Evolutionary conservation across 495 filamentous ascomycete species (phyloP), one percentile per base, ranked within the genome.

Genomic region (Penicillium macrosclerotiorum): DNA sequence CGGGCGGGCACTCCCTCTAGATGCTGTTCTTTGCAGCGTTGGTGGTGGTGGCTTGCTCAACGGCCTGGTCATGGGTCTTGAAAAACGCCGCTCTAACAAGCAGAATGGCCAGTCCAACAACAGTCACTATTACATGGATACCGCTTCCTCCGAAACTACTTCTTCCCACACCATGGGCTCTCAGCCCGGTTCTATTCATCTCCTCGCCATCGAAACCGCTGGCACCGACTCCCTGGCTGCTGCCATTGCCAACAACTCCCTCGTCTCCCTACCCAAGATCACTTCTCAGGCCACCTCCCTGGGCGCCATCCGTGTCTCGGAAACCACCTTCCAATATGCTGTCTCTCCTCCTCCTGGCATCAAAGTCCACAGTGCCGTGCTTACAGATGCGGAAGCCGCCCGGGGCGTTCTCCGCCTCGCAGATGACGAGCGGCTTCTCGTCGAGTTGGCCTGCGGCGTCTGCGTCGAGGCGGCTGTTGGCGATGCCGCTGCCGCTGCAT

Each of bases 41-140:
- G 93, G 92, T 8, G 93, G 93, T 11, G 93, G 93, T 3, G 93
- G 93, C 1, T 67, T 98, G 31, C 73, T 96, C 26, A 85, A 83
- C 46, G 92, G 92, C 1, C 55, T 96, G 5, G 79, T 89, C 60
- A 69, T 82, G 61, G 90, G 89, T 7, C 60, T 96, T 7, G 80
- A 87, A 51, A 56, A 62, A 23, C 65, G 72, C 35, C 68, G 65
- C 18, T 52, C 61, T 23, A 25, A 46, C 11, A 45, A 62, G 13
- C 56, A 55, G 13, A 42, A 47, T 14, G 54, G 47, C 17, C 52
- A 37, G 19, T 54, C 40, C 41, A 43, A 27, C 42, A 43, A 35
- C 23, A 40, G 39, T 31, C 51, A 51, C 49, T 47, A 39, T 26
- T 55, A 55, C 30, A 36, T 51, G 33, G 52, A 55, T 24, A 49